Evolutionary conservation across 2,329 filamentous ascomycete genomes (phyloP).

Genomic region (Venturia oleaginea): DNA sequence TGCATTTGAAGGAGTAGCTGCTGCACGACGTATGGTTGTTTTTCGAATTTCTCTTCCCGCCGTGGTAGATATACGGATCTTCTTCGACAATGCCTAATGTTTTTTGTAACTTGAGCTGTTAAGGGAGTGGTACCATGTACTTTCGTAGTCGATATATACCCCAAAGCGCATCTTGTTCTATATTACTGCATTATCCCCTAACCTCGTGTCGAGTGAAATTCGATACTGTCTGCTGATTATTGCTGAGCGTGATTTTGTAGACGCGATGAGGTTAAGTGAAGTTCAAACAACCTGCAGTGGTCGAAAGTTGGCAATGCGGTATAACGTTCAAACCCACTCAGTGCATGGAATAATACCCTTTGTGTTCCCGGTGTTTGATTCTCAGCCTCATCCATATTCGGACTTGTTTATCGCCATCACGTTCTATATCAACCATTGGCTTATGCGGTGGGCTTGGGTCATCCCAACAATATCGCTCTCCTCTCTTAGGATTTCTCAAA

Average conservation of each 20-base stretch:
- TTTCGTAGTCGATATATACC: constrained; percentile 5
- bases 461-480: background rate
- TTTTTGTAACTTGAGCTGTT: background rate
- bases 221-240: no score
- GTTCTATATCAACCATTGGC: background rate
- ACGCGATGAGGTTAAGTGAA: background rate
- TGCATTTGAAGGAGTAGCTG: background rate
- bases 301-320: background rate
- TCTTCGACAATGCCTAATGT: background rate
- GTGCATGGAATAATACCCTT: background rate
- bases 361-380: background rate
- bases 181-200: background rate
- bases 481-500: no score
- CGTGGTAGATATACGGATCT: background rate
- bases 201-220: no score
- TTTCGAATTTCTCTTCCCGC: background rate
- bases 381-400: background rate
- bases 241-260: no score
- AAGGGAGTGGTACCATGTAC: background rate
- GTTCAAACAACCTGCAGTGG: background rate
- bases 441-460: background rate
- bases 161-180: background rate
- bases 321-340: background rate
- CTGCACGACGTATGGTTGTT: background rate
- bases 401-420: background rate